Base-by-base conservation (phyloP, 2,329 filamentous ascomycete genomes). In the Cadophora sp. region DNA sequence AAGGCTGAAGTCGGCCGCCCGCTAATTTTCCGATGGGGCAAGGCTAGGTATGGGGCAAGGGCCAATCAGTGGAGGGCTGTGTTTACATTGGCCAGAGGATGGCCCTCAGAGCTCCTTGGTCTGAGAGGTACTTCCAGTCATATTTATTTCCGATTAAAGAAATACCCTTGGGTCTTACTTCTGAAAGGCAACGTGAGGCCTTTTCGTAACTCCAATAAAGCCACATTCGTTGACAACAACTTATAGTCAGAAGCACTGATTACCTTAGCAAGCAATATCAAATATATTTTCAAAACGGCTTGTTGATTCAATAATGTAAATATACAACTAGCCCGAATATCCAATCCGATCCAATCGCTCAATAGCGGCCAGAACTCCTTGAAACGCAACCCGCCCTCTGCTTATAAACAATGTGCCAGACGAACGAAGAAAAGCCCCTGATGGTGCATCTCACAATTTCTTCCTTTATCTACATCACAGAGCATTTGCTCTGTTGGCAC, bases 401-500 rank as follows among this genome's bases (percentile, higher is more conserved):
- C 1, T 1, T 41, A 24, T 4, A 36, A 58, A 65, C 30, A 13
- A 60, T 30, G 60, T 30, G 48, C 50, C 45, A 36, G 20, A n/a
- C n/a, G n/a, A 50, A 45, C 16, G 47, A 43, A 43, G 39, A 60
- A 33, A 30, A 30, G 62, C 24, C n/a, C 22, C 51, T 14, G 45
- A 61, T 64, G 33, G 48, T 39, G 68, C 20, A 13, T 45, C 20
- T 67, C 66, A 20, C 64, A 53, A 66, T 18, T 33, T 55, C 39
- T 43, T 62, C 30, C 39, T 43, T 62, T 24, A 14, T 64, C 66
- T 77, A 87, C 83, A 86, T 85, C n/a, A 85, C 67, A 43, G 65
- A 68, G 72, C 84, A 87, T 61, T 79, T 79, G n/a, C 75, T 82
- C 69, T 79, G 79, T 69, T 83, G 81, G 65, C 87, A 87, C 75